Conservation (phyloP, 2,329 filamentous ascomycete species). For the Hypoxylon sp. region DNA sequence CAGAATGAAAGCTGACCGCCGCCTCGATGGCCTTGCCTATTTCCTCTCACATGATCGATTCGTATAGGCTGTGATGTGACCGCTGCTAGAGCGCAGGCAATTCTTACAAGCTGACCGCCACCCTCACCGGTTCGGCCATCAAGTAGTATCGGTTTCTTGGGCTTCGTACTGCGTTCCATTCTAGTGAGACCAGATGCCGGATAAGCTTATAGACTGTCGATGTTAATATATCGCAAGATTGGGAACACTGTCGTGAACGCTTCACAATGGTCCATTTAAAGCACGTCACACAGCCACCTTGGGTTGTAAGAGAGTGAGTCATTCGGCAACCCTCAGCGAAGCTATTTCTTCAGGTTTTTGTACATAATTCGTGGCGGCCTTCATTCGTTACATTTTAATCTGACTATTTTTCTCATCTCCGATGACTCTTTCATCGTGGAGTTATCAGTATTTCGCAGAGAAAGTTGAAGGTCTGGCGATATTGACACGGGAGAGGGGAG, state of each 20-base stretch:
- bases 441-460: not conserved
- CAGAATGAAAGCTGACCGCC: slow-evolving; percentile 46
- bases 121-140: slow-evolving; percentile 73
- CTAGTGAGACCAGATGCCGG: not conserved
- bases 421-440: not conserved
- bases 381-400: not conserved
- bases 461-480: not conserved
- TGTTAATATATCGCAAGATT: slow-evolving; percentile 1
- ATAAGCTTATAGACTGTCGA: not conserved
- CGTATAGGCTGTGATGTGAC: slow-evolving; percentile 67
- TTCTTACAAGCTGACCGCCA: slow-evolving; percentile 72
- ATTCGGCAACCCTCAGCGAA: slow-evolving; percentile 11
- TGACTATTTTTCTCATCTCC: not conserved
- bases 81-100: slow-evolving; percentile 70
- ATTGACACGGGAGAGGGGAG: not conserved
- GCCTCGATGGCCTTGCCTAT: slow-evolving; percentile 59
- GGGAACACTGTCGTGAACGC: not conserved
- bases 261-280: slow-evolving; percentile 6
- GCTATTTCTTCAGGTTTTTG: not conserved
- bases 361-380: not conserved
- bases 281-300: slow-evolving; percentile 1
- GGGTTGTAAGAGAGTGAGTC: slow-evolving; percentile 23
- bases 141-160: slow-evolving; percentile 58
- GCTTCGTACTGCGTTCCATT: slow-evolving; percentile 27
- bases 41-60: slow-evolving; percentile 70